Conservation (phyloP, 78 protist species). For the Anaeramoeba flamelloides region DNA sequence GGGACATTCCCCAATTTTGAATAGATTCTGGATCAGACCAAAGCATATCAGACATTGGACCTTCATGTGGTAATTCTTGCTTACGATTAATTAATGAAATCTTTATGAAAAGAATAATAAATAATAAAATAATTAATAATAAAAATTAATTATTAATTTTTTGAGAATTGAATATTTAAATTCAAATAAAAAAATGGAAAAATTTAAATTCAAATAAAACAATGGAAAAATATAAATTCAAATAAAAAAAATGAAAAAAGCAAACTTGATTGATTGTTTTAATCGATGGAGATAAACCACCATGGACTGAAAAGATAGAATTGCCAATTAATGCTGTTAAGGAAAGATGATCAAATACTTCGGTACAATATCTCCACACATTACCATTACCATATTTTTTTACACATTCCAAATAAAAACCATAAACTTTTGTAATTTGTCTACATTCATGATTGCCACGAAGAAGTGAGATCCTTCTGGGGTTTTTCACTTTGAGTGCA, state of each 20-base stretch:
- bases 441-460: slow-evolving; percentile 99
- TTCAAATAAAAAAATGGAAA: too few relatives aligned
- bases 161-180: too few relatives aligned
- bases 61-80: slow-evolving; percentile 97
- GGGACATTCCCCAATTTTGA: too few relatives aligned
- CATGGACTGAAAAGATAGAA: slow-evolving; percentile 94
- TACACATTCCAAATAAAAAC: slow-evolving; percentile 98
- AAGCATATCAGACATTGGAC: slow-evolving; percentile 95
- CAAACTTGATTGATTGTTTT: slow-evolving; percentile 68
- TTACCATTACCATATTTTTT: slow-evolving; percentile 86
- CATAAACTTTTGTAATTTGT: slow-evolving; percentile 96
- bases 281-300: slow-evolving; percentile 92
- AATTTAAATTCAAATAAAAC: background rate
- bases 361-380: slow-evolving; percentile 95
- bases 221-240: background rate
- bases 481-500: slow-evolving; percentile 72
- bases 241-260: background rate
- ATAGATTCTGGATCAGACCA: slow-evolving; percentile 99
- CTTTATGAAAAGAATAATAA: too few relatives aligned
- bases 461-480: slow-evolving; percentile 59
- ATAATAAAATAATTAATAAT: too few relatives aligned
- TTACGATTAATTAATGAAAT: slow-evolving; percentile 86
- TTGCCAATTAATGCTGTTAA: slow-evolving; percentile 83
- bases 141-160: too few relatives aligned
- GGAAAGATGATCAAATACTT: slow-evolving; percentile 90